These are phyloP conservation scores for Hammondia hammondi DNA, from an alignment of 169 alveolate genomes.

Conservation along the genomic window DNA sequence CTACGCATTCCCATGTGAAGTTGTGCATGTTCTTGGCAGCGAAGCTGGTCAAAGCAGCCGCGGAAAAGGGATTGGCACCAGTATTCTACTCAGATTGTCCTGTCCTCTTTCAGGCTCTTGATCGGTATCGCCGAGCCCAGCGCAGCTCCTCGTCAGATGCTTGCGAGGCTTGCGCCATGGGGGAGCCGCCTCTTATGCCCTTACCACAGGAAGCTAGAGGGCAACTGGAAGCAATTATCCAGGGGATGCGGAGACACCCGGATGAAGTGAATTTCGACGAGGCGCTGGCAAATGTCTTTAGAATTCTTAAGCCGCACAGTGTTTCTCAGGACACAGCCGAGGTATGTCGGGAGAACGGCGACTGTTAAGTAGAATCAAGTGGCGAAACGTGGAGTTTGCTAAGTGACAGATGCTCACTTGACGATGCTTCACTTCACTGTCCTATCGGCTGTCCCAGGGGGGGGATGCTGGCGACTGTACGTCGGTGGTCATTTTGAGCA, in stretches of 20 bases:
- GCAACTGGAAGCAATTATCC: conserved; percentile 74
- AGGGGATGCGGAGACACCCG: conserved; percentile 73
- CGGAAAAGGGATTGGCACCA: too few species aligned
- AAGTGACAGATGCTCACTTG: too few species aligned
- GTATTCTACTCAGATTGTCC: neutral
- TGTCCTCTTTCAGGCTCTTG: neutral
- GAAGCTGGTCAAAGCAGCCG: too few species aligned
- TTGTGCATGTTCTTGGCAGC: too few species aligned
- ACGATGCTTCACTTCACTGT: too few species aligned
- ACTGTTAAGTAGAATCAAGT: too few species aligned
- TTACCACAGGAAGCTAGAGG: conserved; percentile 78
- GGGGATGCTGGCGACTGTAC: too few species aligned
- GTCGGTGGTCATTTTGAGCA: too few species aligned
- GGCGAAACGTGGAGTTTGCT: too few species aligned
- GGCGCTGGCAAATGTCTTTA: conserved; percentile 74
- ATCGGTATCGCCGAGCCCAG: neutral
- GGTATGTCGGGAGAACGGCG: neutral
- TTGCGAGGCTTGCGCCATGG: neutral
- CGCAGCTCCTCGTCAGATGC: neutral
- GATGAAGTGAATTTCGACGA: conserved; percentile 83
- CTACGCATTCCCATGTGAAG: too few species aligned
- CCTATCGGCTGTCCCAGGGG: too few species aligned
- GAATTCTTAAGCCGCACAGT: conserved; percentile 5
- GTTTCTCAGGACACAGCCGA: neutral
- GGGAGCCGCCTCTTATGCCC: conserved; percentile 77